These are phyloP conservation scores for Chlorella sp. DNA, from an alignment of 139 green algal genomes.

Conservation along the genomic window DNA sequence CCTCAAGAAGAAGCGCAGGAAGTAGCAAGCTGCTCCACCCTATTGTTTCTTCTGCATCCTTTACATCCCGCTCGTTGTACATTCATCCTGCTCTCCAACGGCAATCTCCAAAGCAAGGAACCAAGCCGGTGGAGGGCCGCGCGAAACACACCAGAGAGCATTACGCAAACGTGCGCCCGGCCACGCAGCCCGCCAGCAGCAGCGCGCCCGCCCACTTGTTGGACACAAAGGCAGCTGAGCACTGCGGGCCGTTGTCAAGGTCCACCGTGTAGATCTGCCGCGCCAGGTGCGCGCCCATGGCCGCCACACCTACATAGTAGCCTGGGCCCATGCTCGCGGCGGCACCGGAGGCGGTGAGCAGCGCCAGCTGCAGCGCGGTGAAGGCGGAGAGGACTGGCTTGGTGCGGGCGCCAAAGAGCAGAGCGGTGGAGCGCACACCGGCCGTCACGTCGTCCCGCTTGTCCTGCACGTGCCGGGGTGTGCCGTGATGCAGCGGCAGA, in stretches of 20 bases:
- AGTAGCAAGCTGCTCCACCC: background rate
- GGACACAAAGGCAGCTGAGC: conserved; percentile 82
- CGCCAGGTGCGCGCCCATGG: conserved; percentile 47
- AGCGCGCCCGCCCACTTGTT: conserved; percentile 80
- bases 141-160: no score
- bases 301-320: conserved; percentile 21
- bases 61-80: no score
- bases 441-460: conserved; percentile 78
- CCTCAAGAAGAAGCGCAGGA: conserved; percentile 48
- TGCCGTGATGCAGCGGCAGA: conserved; percentile 1
- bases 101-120: no score
- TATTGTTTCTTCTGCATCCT: no score
- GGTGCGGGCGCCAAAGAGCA: conserved; percentile 65
- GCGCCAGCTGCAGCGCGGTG: conserved; percentile 19
- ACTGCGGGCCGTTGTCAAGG: conserved; percentile 65
- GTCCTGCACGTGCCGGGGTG: no score
- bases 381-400: conserved; percentile 55
- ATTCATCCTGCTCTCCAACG: no score
- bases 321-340: background rate
- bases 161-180: background rate
- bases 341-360: background rate
- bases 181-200: conserved; percentile 72
- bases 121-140: no score
- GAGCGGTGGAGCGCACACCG: conserved; percentile 90
- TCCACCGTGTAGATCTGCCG: conserved; percentile 76